Evolutionary conservation across 345 rosid species (phyloP).

Genomic region (Gossypium rotundifolium): DNA sequence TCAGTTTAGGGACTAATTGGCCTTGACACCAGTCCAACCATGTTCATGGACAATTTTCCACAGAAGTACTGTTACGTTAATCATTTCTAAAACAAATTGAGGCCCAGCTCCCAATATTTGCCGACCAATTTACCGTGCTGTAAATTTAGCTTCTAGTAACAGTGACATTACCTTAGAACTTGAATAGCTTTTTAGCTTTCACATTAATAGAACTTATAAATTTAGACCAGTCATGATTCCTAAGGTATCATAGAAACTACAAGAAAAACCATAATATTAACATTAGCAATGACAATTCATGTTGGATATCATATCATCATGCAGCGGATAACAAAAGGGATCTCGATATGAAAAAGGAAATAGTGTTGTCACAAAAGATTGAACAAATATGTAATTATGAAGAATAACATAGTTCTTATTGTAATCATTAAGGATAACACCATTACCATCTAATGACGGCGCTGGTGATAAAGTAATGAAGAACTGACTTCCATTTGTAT

Average conservation of each 20-base stretch:
- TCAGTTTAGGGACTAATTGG: neutral
- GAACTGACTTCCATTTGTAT: constrained; percentile 92
- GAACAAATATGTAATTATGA: neutral
- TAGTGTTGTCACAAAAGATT: neutral
- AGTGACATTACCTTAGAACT: neutral
- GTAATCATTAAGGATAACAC: neutral
- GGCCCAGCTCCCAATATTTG: neutral
- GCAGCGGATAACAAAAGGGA: neutral
- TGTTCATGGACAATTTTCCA: neutral
- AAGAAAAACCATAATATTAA: neutral
- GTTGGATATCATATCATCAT: neutral
- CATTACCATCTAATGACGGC: constrained; percentile 79
- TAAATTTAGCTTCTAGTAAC: neutral
- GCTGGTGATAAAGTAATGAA: constrained; percentile 83
- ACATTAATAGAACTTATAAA: neutral
- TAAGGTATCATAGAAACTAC: neutral
- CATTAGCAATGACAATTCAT: neutral
- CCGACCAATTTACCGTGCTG: neutral
- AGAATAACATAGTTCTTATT: neutral
- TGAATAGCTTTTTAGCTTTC: neutral
- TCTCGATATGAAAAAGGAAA: neutral
- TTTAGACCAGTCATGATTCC: neutral
- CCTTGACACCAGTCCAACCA: neutral
- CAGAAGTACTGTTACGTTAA: neutral
- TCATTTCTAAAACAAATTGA: neutral